Percentiles rank a stretch among this genome's conserved stretches.
Conservation (phyloP, 2,329 filamentous ascomycete genomes). For the Epichloe amarillans region DNA sequence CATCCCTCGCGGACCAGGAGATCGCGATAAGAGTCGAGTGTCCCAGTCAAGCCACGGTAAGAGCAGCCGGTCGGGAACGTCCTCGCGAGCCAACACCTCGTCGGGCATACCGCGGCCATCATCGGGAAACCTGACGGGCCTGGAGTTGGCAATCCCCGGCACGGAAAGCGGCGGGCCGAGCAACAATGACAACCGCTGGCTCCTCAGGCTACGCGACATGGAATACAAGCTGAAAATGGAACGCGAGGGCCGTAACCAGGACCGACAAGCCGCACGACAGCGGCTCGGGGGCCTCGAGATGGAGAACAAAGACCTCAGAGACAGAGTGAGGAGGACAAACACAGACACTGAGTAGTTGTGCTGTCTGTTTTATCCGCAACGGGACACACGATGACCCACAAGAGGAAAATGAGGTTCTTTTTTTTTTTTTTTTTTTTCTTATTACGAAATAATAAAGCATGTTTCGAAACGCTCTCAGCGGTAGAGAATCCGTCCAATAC, state of each 20-base stretch:
- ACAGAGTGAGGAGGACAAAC: constrained; percentile 37
- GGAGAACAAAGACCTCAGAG: constrained; percentile 58
- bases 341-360: constrained; percentile 6
- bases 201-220: constrained; percentile 72
- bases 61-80: constrained; percentile 16
- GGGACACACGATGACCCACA: background rate
- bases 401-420: background rate
- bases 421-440: too few relatives aligned
- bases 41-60: constrained; percentile 17
- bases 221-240: constrained; percentile 84
- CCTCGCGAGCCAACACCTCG: constrained; percentile 19
- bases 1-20: constrained; percentile 36
- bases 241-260: constrained; percentile 70
- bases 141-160: constrained; percentile 16
- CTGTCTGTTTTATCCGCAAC: constrained; percentile 1
- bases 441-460: background rate
- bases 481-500: background rate
- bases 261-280: constrained; percentile 71
- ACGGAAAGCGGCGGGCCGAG: constrained; percentile 10
- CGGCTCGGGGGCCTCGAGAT: constrained; percentile 62
- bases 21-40: constrained; percentile 31
- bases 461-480: background rate
- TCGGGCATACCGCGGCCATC: constrained; percentile 15
- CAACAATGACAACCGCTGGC: constrained; percentile 59
- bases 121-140: constrained; percentile 11